Percentiles rank a stretch among this genome's conserved stretches.
phyloP scores from a whole-genome alignment of 2,329 filamentous ascomycete species.

The Phymatotrichopsis omnivora region DNA sequence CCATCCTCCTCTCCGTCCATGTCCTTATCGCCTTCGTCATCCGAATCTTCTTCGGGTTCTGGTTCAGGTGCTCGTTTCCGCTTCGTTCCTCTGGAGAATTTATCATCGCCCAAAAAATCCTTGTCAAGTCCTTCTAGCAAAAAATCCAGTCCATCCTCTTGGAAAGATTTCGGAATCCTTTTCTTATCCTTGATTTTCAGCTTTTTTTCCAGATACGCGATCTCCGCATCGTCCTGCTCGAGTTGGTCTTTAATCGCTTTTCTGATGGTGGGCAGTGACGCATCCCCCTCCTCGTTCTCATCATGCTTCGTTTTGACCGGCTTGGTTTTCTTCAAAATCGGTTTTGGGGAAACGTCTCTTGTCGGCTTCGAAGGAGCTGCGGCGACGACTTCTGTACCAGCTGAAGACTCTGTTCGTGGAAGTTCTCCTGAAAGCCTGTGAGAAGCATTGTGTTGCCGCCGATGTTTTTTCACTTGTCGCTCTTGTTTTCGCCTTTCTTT shows the following conservation, averaged over 20 bases:
- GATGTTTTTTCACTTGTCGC: conserved; percentile 49
- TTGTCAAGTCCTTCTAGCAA: conserved; percentile 60
- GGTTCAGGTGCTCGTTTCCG: conserved; percentile 48
- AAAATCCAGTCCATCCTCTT: conserved; percentile 73
- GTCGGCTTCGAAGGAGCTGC: conserved; percentile 26
- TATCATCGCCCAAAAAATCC: conserved; percentile 40
- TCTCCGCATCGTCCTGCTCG: conserved; percentile 76
- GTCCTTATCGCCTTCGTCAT: conserved; percentile 23
- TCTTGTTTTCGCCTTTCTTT: conserved; percentile 61
- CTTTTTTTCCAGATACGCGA: conserved; percentile 76
- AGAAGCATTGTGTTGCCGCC: conserved; percentile 23
- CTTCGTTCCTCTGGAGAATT: conserved; percentile 43
- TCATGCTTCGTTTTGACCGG: conserved; percentile 31
- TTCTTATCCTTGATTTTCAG: conserved; percentile 71
- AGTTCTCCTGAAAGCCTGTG: conserved; percentile 20
- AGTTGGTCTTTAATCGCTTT: conserved; percentile 51
- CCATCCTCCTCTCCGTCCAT: conserved; percentile 31
- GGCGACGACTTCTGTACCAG: conserved; percentile 25
- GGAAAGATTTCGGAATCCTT: conserved; percentile 59
- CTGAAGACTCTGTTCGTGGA: conserved; percentile 26
- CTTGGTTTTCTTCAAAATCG: conserved; percentile 35
- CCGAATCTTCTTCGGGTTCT: conserved; percentile 2
- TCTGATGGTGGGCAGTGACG: conserved; percentile 28
- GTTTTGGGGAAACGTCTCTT: conserved; percentile 32
- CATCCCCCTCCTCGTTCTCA: conserved; percentile 30